Percentiles rank a stretch among this genome's conserved stretches.
phyloP scores from a whole-genome alignment of 139 green algal species.

The Asterochloris erici region DNA sequence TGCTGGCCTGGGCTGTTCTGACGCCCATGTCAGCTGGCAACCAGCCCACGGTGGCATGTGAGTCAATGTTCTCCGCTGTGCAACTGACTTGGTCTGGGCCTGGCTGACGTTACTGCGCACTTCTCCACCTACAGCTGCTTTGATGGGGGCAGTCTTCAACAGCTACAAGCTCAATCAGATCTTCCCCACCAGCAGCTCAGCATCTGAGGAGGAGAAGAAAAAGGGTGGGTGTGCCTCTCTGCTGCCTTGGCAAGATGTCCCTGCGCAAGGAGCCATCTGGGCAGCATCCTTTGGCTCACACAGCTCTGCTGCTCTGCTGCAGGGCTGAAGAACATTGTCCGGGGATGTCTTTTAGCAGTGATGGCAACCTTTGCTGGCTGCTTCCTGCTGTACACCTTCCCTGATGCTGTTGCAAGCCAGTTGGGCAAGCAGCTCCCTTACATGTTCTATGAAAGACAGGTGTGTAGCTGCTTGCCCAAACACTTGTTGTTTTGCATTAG shows the following conservation, averaged over 20 bases:
- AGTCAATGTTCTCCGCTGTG: background rate
- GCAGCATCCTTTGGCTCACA: background rate
- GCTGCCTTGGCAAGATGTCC: background rate
- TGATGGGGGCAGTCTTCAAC: constrained; percentile 33
- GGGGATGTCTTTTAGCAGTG: constrained; percentile 46
- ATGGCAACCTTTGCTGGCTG: constrained; percentile 49
- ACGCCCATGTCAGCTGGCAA: constrained; percentile 34
- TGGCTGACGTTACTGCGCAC: background rate
- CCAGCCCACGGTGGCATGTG: constrained; percentile 37
- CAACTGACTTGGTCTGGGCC: background rate
- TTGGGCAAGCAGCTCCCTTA: constrained; percentile 37
- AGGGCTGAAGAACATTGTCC: constrained; percentile 51
- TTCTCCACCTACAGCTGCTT: constrained; percentile 24
- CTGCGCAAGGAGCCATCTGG: background rate
- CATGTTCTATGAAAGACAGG: constrained; percentile 56
- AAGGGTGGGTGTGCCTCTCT: constrained; percentile 21
- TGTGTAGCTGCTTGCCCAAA: background rate
- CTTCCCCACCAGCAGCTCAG: constrained; percentile 25
- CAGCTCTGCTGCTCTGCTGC: background rate
- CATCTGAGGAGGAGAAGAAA: constrained; percentile 35
- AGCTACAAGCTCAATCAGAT: constrained; percentile 53
- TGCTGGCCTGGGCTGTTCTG: constrained; percentile 42
- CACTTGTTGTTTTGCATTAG: background rate
- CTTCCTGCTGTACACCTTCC: constrained; percentile 43
- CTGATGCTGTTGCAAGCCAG: constrained; percentile 29